Conservation (phyloP, 805 yeast species). For the Starmerella vaccinii region DNA sequence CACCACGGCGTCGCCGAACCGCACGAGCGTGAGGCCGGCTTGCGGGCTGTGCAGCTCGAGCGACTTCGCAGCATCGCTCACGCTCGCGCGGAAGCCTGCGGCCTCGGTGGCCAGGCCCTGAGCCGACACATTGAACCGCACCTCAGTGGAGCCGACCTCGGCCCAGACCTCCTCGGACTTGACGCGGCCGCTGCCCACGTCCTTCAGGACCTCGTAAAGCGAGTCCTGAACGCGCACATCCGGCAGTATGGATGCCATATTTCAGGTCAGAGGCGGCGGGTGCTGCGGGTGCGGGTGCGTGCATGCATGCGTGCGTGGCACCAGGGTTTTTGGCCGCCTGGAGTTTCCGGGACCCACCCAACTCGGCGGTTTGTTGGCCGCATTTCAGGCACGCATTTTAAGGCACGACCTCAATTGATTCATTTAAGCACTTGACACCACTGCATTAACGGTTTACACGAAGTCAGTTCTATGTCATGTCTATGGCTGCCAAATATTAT, state of each 20-base stretch:
- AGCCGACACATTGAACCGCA: conserved; percentile 18
- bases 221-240: conserved; percentile 37
- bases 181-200: conserved; percentile 28
- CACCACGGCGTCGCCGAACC: conserved; percentile 3
- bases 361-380: no score
- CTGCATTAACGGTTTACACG: no score
- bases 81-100: conserved; percentile 18
- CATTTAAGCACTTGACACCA: no score
- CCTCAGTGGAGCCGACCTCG: conserved; percentile 15
- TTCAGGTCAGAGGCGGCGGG: background rate
- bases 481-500: no score
- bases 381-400: no score
- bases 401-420: no score
- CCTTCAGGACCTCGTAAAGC: conserved; percentile 38
- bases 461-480: no score
- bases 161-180: conserved; percentile 38
- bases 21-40: background rate
- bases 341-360: no score
- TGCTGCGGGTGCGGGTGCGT: background rate
- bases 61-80: conserved; percentile 13
- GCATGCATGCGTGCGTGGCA: no score
- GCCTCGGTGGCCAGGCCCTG: conserved; percentile 15
- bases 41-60: conserved; percentile 17
- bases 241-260: conserved; percentile 12
- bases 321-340: no score